phyloP scores from a whole-genome alignment of 2,329 filamentous ascomycete species.

The Aspergillus texensis region DNA sequence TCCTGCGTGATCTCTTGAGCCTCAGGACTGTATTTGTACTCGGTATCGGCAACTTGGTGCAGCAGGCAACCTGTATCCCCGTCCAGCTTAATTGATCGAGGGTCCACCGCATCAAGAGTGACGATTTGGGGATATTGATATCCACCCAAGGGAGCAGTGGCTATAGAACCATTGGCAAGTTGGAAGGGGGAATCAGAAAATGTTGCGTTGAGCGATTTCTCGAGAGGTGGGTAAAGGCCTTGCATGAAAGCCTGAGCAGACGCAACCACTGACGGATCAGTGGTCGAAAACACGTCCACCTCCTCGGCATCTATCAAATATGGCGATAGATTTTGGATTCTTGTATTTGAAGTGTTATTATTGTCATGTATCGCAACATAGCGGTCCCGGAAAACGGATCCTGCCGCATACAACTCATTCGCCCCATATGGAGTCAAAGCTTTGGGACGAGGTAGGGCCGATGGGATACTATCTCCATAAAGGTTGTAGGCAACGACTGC shows the following conservation, averaged over 20 bases:
- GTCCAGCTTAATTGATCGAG: slow-evolving; percentile 53
- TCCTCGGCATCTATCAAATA: slow-evolving; percentile 50
- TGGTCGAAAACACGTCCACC: slow-evolving; percentile 50
- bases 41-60: slow-evolving; percentile 38
- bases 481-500: slow-evolving; percentile 57
- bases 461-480: slow-evolving; percentile 59
- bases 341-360: slow-evolving; percentile 30
- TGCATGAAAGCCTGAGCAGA: slow-evolving; percentile 65
- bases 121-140: slow-evolving; percentile 61
- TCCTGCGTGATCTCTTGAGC: slow-evolving; percentile 43
- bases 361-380: slow-evolving; percentile 48
- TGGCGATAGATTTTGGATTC: slow-evolving; percentile 49
- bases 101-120: slow-evolving; percentile 48
- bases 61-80: slow-evolving; percentile 51
- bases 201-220: slow-evolving; percentile 35
- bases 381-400: slow-evolving; percentile 54
- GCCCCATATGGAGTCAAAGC: slow-evolving; percentile 58
- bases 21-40: slow-evolving; percentile 47
- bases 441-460: slow-evolving; percentile 37
- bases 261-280: slow-evolving; percentile 51
- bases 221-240: slow-evolving; percentile 59
- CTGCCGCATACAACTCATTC: slow-evolving; percentile 55
- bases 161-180: slow-evolving; percentile 51
- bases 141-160: slow-evolving; percentile 55
- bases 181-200: slow-evolving; percentile 40